Evolutionary conservation across 140 eudicot species (phyloP), one percentile per base, ranked within the genome.

Genomic region (Cichorium intybus): DNA sequence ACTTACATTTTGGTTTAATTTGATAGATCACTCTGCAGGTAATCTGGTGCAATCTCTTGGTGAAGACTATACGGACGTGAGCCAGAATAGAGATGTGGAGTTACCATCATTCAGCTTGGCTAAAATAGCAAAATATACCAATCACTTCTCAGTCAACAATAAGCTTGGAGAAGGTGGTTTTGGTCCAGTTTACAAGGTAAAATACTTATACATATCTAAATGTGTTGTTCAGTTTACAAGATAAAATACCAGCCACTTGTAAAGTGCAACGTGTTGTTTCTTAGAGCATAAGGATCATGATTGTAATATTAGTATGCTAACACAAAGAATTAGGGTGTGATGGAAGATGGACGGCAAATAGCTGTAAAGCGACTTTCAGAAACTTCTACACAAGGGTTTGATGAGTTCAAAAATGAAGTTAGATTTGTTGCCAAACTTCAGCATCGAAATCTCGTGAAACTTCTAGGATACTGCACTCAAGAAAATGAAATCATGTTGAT

Each of bases 401-500:
- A 72, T 12, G 82, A 76, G 64, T 80, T 80, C 60, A 70, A 70
- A 74, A 80, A 80, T 31, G 85, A 80, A 61, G 65, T 71, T 5
- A 34, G 27, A 3, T 65, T 56, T 37, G 67, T 80, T 20, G 75
- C 81, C 11, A 80, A 66, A 51, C 69, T 75, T 18, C 85, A 80
- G 53, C 81, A 80, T 41, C 67, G 79, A 41, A 80, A 75, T 56
- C 78, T 80, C 15, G 85, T 80, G 65, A 80, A 60, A 69, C 81
- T 80, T 52, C 65, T 80, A 1, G 85, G 85, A 15, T 75, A 68
- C 28, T 80, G 79, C 66, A 45, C 66, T 47, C 49, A 71, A 10
- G 75, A 69, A 26, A 61, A 75, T 4, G 79, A 75, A 43, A 24
- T 31, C 22, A 66, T 80, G 45, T 34, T 80, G 28, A 24, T 79